phyloP scores from a whole-genome alignment of 805 yeast genomes.

The Candida bentonensis region DNA sequence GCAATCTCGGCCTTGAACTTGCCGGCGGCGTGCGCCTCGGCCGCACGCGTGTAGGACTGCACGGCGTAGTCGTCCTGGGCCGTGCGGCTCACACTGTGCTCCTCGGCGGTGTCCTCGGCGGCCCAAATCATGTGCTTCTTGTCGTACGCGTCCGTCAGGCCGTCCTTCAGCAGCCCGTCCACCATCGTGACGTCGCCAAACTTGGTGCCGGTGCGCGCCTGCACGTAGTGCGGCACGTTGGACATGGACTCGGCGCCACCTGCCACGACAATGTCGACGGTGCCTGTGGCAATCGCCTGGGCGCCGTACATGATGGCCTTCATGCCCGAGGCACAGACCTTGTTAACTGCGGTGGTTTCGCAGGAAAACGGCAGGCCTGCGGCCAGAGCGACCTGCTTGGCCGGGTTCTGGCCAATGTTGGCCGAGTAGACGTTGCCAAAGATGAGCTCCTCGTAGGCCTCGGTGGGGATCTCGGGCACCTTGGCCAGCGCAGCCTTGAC shows the following conservation, averaged over 20 bases:
- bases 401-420: constrained; percentile 93
- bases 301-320: constrained; percentile 85
- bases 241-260: constrained; percentile 99
- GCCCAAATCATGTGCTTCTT: constrained; percentile 88
- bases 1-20: constrained; percentile 74
- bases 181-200: constrained; percentile 69
- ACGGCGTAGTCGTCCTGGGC: constrained; percentile 85
- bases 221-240: constrained; percentile 80
- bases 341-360: constrained; percentile 84
- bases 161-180: constrained; percentile 89
- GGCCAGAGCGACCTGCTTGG: constrained; percentile 88
- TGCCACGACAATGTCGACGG: constrained; percentile 83
- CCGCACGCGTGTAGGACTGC: constrained; percentile 74
- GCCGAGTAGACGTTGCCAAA: constrained; percentile 92
- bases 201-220: constrained; percentile 78
- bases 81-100: constrained; percentile 63
- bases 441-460: constrained; percentile 73
- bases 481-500: constrained; percentile 72
- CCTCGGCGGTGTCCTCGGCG: constrained; percentile 91
- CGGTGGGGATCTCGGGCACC: constrained; percentile 51
- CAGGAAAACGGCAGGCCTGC: constrained; percentile 74
- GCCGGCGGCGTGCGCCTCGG: constrained; percentile 62
- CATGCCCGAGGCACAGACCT: constrained; percentile 95
- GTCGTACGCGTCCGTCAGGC: constrained; percentile 84
- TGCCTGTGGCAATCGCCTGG: constrained; percentile 76